These are phyloP conservation scores for Fraxinus ornus DNA, from an alignment of 305 asterid species.

Conservation along the genomic window DNA sequence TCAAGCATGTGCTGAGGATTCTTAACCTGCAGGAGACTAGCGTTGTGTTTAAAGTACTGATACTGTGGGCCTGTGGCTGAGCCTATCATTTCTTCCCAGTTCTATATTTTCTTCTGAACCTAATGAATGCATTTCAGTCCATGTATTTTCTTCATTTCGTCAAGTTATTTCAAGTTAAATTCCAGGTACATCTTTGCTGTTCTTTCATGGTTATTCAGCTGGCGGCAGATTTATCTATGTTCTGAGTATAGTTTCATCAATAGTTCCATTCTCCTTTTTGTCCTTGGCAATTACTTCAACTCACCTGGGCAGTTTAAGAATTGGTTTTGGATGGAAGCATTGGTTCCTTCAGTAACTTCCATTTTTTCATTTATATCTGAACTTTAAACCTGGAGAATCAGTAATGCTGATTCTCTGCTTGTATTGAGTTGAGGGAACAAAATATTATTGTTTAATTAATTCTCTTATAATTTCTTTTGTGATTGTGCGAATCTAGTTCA, in stretches of 20 bases:
- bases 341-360: not conserved
- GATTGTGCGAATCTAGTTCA: not conserved
- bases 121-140: too few species aligned
- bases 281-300: not conserved
- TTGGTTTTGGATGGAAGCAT: not conserved
- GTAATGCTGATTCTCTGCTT: not conserved
- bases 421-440: not conserved
- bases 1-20: not conserved
- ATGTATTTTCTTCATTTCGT: not conserved
- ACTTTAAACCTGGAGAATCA: not conserved
- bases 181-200: not conserved
- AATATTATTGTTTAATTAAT: not conserved
- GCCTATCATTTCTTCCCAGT: not conserved
- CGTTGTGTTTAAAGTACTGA: not conserved
- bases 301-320: not conserved
- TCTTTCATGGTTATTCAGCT: not conserved
- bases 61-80: not conserved
- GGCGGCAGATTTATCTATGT: not conserved
- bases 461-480: not conserved
- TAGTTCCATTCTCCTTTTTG: not conserved
- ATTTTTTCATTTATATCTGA: not conserved
- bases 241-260: not conserved
- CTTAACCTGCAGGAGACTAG: not conserved
- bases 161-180: not conserved
- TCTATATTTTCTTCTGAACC: not conserved